A percentile compares a stretch with the other conserved stretches of the same genome.
phyloP scores from a whole-genome alignment of 768 basidiomycete species.

The Phylloporus arenicola region DNA sequence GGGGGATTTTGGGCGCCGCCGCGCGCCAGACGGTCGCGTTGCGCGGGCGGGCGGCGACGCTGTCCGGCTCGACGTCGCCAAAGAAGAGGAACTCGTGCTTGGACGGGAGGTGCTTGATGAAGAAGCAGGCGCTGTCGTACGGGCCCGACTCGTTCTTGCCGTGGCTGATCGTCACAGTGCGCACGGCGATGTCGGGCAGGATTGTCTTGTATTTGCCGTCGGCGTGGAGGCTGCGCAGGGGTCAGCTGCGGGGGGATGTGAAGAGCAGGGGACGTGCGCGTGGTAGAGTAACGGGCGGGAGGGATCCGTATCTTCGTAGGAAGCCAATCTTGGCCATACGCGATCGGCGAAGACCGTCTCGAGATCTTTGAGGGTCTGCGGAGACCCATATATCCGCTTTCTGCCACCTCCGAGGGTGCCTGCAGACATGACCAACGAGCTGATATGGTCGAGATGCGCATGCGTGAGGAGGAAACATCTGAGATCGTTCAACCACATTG shows the following conservation, averaged over 20 bases:
- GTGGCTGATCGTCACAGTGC: conserved; percentile 66
- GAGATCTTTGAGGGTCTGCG: conserved; percentile 60
- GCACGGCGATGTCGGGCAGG: conserved; percentile 53
- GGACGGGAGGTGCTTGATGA: conserved; percentile 62
- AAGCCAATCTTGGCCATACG: conserved; percentile 82
- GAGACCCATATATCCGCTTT: conserved; percentile 59
- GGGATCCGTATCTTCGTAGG: conserved; percentile 61
- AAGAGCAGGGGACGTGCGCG: conserved; percentile 40
- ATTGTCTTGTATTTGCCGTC: conserved; percentile 51
- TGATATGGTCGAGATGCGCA: conserved; percentile 87
- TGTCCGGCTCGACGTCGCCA: conserved; percentile 90
- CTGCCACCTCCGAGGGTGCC: conserved; percentile 62
- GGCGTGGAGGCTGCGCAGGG: conserved; percentile 36
- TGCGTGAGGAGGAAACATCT: conserved; percentile 87
- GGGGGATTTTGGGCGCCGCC: conserved; percentile 72
- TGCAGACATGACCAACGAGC: conserved; percentile 75
- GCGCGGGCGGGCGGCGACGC: conserved; percentile 51
- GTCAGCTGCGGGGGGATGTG: not conserved
- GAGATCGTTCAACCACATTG: not conserved
- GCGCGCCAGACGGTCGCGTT: conserved; percentile 74
- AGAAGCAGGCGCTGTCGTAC: conserved; percentile 83
- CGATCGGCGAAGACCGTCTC: conserved; percentile 71
- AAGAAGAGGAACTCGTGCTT: conserved; percentile 83
- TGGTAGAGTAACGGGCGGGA: conserved; percentile 58
- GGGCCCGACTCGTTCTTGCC: conserved; percentile 50